Evolutionary conservation across 202 grass and related monocot genomes (phyloP).

Genomic region (Carex sylvatica): DNA sequence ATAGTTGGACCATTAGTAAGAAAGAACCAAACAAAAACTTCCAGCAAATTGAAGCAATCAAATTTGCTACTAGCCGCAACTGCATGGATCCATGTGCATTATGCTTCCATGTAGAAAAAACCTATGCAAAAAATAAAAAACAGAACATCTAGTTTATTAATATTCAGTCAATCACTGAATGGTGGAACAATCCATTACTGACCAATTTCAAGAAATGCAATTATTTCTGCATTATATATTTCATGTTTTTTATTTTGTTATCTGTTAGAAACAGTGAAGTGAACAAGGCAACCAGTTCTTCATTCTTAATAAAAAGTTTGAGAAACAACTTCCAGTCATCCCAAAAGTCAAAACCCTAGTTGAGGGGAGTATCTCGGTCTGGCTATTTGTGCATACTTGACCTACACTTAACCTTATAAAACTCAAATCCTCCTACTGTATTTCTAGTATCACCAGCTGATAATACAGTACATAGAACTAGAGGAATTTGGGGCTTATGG

Average conservation of each 20-base stretch:
- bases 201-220: background rate
- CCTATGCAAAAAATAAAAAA: background rate
- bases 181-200: background rate
- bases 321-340: background rate
- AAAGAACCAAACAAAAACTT: background rate
- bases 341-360: background rate
- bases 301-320: background rate
- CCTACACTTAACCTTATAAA: background rate
- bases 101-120: background rate
- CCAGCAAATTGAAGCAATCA: background rate
- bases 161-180: background rate
- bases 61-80: background rate
- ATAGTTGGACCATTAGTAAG: background rate
- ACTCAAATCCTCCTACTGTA: background rate
- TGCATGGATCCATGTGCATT: background rate
- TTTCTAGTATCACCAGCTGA: background rate
- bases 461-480: background rate
- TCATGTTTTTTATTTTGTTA: background rate
- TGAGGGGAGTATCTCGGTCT: background rate
- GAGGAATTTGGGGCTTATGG: background rate
- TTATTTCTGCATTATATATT: background rate
- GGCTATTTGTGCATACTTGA: background rate
- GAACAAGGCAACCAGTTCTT: background rate
- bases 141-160: background rate
- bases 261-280: background rate